A percentile compares a stretch with the other conserved stretches of the same genome.
These are phyloP conservation scores for Rubroshorea leprosula DNA, from an alignment of 345 rosid species.

Conservation along the genomic window DNA sequence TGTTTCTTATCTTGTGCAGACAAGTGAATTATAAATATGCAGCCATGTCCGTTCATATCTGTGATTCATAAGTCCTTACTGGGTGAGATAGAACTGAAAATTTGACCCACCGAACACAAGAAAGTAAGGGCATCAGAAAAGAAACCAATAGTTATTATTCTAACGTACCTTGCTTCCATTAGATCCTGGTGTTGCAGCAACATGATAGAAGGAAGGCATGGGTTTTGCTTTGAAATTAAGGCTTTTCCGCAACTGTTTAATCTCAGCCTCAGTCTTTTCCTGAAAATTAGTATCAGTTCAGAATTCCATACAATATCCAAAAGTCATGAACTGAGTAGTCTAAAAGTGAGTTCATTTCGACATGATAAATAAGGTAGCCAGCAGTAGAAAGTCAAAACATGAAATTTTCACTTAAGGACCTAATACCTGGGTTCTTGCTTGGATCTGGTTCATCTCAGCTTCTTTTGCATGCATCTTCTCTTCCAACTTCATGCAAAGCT, in stretches of 20 bases:
- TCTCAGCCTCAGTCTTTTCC: slow-evolving; percentile 63
- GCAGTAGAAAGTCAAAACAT: too few relatives aligned
- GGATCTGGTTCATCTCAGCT: slow-evolving; percentile 56
- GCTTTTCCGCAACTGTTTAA: slow-evolving; percentile 57
- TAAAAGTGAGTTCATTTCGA: not conserved
- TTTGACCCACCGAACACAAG: too few relatives aligned
- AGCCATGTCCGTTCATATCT: too few relatives aligned
- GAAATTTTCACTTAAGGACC: not conserved
- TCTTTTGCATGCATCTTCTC: slow-evolving; percentile 72
- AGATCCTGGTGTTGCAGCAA: slow-evolving; percentile 19
- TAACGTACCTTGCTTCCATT: slow-evolving; percentile 48
- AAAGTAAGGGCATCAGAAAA: too few relatives aligned
- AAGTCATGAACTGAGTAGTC: too few relatives aligned
- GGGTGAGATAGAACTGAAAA: too few relatives aligned
- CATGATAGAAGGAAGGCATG: slow-evolving; percentile 81
- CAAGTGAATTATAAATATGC: too few relatives aligned
- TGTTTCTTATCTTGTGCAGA: too few relatives aligned
- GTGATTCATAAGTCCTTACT: too few relatives aligned
- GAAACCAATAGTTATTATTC: too few relatives aligned
- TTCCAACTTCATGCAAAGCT: slow-evolving; percentile 70
- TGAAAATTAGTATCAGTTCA: slow-evolving; percentile 10
- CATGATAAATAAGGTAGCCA: not conserved
- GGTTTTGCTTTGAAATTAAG: slow-evolving; percentile 86
- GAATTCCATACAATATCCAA: not conserved
- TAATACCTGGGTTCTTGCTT: slow-evolving; percentile 66